Percentiles rank a stretch among this genome's conserved stretches.
These are phyloP conservation scores for Teunomyces atbi DNA, from an alignment of 805 yeast species.

Conservation along the genomic window DNA sequence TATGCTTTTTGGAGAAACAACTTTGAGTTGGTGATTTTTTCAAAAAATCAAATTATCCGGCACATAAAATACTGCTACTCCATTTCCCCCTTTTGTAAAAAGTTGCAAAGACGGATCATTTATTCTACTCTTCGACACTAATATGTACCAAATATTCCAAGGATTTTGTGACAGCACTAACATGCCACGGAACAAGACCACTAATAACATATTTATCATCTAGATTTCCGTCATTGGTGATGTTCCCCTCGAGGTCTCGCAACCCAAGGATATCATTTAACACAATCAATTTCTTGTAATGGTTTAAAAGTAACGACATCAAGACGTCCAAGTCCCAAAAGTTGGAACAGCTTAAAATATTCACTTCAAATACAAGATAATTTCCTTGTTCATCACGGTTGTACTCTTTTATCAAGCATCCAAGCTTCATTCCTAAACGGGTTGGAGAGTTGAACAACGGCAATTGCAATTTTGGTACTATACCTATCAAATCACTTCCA, in stretches of 20 bases:
- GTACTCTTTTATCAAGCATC: conserved; percentile 54
- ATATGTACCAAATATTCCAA: conserved; percentile 60
- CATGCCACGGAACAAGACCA: conserved; percentile 69
- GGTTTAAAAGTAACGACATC: conserved; percentile 54
- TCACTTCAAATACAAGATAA: conserved; percentile 55
- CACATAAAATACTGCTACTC: background rate
- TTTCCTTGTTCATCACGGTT: background rate
- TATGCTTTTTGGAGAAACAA: background rate
- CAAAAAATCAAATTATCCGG: background rate
- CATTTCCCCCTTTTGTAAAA: background rate
- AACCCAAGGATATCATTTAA: conserved; percentile 41
- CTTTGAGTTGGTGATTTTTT: background rate
- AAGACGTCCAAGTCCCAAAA: conserved; percentile 56
- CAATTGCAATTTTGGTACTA: conserved; percentile 57
- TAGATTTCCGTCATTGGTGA: conserved; percentile 2
- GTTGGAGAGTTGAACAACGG: conserved; percentile 72
- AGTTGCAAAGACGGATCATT: background rate
- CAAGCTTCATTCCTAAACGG: conserved; percentile 67
- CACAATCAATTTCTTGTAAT: conserved; percentile 57
- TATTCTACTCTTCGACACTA: conserved; percentile 34
- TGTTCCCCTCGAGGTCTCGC: conserved; percentile 17
- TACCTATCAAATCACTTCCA: conserved; percentile 51
- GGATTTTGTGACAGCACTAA: conserved; percentile 62
- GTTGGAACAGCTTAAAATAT: conserved; percentile 70
- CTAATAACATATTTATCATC: conserved; percentile 10